Base-by-base conservation (phyloP, 345 rosid genomes). In the Trapa bicornis region DNA sequence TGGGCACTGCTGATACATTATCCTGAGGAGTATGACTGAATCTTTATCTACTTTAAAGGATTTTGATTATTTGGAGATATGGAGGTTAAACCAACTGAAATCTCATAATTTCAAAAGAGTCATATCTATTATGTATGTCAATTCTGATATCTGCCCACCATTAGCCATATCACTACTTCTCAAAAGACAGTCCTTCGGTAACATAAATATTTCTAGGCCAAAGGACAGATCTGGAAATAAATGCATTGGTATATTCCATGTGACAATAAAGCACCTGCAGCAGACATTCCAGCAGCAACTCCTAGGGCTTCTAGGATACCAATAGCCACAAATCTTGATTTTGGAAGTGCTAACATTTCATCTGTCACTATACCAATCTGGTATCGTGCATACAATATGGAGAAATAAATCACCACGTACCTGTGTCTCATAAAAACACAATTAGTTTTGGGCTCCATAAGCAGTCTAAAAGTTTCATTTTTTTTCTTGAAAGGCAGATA, bases 221-320 rank as follows among this genome's bases (percentile, higher is more conserved):
- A 45, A 45, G 2, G 13, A 45, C 48, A 45, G 48, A 7, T 45
- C 48, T 11, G 13, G 11, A 45, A 11, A 45, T 4, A 45, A 45
- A 52, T 52, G 57, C 22, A 52, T 52, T 3, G 29, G 35, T 8
- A n/a, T 43, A 41, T 41, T 41, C 43, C 43, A 47, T 35, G 33
- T 14, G 33, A 64, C 1, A 64, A 39, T 3, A 48, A 12, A 6
- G 67, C 80, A 92, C 95, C 98, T 71, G 89, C 96, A 63, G 98
- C 80, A 68, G 94, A 78, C 98, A 92, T 92, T 64, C 98, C 98
- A 66, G 87, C 66, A 8, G 85, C 96, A 38, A 85, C 81, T 22
- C 89, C 92, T 47, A 92, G 79, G 66, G 96, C 98, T 78, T 87
- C 98, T 0, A 89, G 75, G 61, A 85, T 50, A 45, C 98, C 96